phyloP scores from a whole-genome alignment of 1,284 basidiomycete genomes.

The Volvariella surrecta region DNA sequence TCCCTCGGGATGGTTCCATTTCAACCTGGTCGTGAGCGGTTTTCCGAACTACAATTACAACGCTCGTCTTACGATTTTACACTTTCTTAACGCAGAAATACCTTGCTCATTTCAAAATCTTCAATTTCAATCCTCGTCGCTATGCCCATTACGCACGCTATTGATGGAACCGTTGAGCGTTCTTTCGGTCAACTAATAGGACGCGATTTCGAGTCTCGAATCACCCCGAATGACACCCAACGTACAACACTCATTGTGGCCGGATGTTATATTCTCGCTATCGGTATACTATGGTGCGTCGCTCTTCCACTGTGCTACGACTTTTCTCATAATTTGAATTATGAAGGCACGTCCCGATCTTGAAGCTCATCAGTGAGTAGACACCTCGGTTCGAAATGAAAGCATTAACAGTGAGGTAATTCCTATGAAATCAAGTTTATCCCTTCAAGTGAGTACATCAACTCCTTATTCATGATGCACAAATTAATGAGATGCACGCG shows the following conservation, averaged over 20 bases:
- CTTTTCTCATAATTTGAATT: constrained; percentile 3
- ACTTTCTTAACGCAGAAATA: no score
- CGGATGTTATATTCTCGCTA: constrained; percentile 61
- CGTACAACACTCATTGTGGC: constrained; percentile 72
- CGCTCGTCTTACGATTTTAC: no score
- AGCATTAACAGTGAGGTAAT: not conserved
- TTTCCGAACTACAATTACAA: no score
- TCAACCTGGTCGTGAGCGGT: no score
- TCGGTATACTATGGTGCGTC: constrained; percentile 67
- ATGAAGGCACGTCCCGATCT: constrained; percentile 67
- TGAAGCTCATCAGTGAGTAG: constrained; percentile 63
- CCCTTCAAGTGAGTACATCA: constrained; percentile 74
- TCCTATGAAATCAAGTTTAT: constrained; percentile 50
- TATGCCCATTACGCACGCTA: no score
- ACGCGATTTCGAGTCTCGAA: constrained; percentile 28
- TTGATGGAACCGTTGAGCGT: no score
- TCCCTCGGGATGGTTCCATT: no score
- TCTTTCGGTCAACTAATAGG: not conserved
- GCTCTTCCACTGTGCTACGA: not conserved
- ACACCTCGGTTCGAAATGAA: not conserved
- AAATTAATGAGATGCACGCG: constrained; percentile 5
- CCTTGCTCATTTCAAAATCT: no score
- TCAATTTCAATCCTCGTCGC: no score
- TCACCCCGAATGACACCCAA: constrained; percentile 69
- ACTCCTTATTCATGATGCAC: constrained; percentile 1